These are phyloP conservation scores for Leccinum longicurvipes DNA, from an alignment of 768 basidiomycete genomes.

Conservation along the genomic window DNA sequence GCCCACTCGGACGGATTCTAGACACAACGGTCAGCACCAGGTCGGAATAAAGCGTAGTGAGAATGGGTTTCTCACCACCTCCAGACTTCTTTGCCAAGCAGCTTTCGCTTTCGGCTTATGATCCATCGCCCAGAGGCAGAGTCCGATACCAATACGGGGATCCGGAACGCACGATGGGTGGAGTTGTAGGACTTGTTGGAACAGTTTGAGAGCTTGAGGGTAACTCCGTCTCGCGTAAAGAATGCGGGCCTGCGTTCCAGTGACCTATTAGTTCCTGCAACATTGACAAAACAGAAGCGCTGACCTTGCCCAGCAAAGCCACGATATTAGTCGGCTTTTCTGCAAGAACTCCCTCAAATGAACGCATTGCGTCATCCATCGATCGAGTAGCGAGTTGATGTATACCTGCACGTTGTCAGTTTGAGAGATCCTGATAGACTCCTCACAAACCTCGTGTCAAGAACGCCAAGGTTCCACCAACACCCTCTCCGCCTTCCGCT, in stretches of 20 bases:
- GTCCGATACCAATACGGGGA: conserved; percentile 91
- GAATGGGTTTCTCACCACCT: conserved; percentile 59
- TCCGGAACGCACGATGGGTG: conserved; percentile 83
- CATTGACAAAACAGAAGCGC: background rate
- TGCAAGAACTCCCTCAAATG: conserved; percentile 76
- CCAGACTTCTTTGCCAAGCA: conserved; percentile 89
- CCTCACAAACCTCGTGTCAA: conserved; percentile 61
- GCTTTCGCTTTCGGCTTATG: conserved; percentile 76
- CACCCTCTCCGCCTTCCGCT: conserved; percentile 57
- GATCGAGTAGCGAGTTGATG: conserved; percentile 76
- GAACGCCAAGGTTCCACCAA: conserved; percentile 54
- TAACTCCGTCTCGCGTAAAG: conserved; percentile 76
- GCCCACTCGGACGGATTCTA: conserved; percentile 81
- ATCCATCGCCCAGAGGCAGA: conserved; percentile 90
- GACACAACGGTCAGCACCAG: background rate
- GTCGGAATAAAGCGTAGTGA: background rate
- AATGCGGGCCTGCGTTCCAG: conserved; percentile 63
- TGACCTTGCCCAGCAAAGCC: conserved; percentile 82
- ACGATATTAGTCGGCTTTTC: conserved; percentile 84
- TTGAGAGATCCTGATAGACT: background rate
- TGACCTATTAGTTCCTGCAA: conserved; percentile 1
- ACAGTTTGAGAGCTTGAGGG: conserved; percentile 75
- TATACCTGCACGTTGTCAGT: conserved; percentile 50
- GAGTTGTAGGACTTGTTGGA: conserved; percentile 79
- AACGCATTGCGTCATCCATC: conserved; percentile 77